phyloP scores from a whole-genome alignment of 108 stramenopile species.

The Ochromonas danica region DNA sequence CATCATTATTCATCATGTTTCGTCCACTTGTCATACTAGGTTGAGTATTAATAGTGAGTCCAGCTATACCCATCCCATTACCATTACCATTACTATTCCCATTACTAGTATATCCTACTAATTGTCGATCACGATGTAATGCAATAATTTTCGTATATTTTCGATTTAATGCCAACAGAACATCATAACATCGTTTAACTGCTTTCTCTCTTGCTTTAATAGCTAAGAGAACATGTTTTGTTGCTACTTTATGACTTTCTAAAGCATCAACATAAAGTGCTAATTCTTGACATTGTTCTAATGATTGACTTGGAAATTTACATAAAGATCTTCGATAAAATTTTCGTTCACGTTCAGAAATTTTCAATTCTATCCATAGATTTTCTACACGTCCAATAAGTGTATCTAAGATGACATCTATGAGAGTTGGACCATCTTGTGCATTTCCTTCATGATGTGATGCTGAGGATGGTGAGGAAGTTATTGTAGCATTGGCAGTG shows the following conservation, averaged over 20 bases:
- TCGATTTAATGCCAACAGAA: neutral
- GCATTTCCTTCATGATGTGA: neutral
- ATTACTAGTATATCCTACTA: too few relatives aligned
- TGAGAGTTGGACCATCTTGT: neutral
- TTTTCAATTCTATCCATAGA: constrained; percentile 2
- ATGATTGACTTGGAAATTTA: neutral
- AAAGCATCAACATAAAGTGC: neutral
- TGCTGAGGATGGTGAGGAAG: too few relatives aligned
- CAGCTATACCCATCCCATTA: too few relatives aligned
- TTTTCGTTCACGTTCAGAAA: neutral
- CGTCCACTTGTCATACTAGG: neutral
- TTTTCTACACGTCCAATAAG: neutral
- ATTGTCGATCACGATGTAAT: too few relatives aligned
- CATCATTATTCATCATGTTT: too few relatives aligned
- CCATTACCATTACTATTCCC: too few relatives aligned
- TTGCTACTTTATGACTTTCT: neutral
- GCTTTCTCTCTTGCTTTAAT: neutral
- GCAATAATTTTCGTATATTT: too few relatives aligned
- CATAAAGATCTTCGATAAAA: neutral
- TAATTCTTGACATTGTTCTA: neutral
- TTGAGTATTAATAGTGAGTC: neutral
- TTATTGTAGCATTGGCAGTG: too few relatives aligned
- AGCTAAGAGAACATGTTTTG: neutral
- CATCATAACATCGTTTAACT: neutral
- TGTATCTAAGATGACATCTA: neutral